Percentiles rank a stretch among this genome's conserved stretches.
These are phyloP conservation scores for Globisporangium cylindrosporum DNA, from an alignment of 352 stramenopile species.

Conservation along the genomic window DNA sequence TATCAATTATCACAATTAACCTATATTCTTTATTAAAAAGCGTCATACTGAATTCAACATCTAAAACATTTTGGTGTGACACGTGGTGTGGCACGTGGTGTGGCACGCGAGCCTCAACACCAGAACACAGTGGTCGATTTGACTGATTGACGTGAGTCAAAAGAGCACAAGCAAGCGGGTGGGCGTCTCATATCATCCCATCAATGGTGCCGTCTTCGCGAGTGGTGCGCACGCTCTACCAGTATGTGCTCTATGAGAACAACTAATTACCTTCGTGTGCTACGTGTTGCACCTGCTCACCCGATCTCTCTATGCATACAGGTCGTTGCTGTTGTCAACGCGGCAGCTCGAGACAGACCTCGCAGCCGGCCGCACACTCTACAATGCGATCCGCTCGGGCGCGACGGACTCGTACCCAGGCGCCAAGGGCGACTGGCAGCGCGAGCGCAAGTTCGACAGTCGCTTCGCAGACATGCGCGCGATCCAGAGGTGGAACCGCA, in stretches of 20 bases:
- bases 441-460: slow-evolving; percentile 55
- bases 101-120: neutral
- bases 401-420: slow-evolving; percentile 60
- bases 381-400: slow-evolving; percentile 62
- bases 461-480: slow-evolving; percentile 51
- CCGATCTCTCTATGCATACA: slow-evolving; percentile 12
- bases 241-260: slow-evolving; percentile 16
- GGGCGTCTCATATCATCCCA: no score
- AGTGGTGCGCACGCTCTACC: slow-evolving; percentile 42
- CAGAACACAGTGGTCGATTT: neutral
- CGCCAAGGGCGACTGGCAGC: slow-evolving; percentile 71
- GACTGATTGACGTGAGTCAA: neutral
- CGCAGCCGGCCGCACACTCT: slow-evolving; percentile 46
- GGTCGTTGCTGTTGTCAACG: slow-evolving; percentile 50
- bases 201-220: slow-evolving; percentile 19
- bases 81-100: neutral
- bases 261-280: no score
- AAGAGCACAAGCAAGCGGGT: neutral
- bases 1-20: neutral
- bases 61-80: neutral
- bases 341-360: slow-evolving; percentile 54
- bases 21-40: neutral
- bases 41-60: neutral
- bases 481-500: slow-evolving; percentile 27
- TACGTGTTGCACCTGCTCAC: neutral